These are phyloP conservation scores for Coffea humblotiana DNA, from an alignment of 305 asterid genomes.

Conservation along the genomic window DNA sequence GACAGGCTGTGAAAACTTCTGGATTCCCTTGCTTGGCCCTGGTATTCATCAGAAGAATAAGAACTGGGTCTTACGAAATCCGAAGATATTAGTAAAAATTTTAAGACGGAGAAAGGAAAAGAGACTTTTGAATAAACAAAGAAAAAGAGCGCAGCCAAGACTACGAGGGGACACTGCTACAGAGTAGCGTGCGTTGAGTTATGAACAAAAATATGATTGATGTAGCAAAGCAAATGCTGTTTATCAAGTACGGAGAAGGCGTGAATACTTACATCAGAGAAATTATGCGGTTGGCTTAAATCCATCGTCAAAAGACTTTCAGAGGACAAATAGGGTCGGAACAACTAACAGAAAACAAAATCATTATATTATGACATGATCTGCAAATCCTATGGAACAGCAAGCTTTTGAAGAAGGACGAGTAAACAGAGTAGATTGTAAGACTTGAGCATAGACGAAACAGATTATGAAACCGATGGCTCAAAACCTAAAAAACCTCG, in stretches of 20 bases:
- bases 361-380: neutral
- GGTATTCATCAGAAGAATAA: constrained; percentile 15
- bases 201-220: neutral
- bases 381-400: neutral
- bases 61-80: neutral
- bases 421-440: neutral
- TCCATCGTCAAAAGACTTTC: neutral
- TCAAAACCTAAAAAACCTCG: neutral
- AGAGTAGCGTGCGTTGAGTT: neutral
- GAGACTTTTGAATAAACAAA: constrained; percentile 9
- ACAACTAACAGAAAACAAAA: neutral
- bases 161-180: neutral
- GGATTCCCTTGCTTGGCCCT: constrained; percentile 53
- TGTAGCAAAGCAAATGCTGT: neutral
- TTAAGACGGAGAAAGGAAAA: neutral
- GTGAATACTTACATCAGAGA: constrained; percentile 5
- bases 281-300: neutral
- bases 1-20: constrained; percentile 49
- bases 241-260: neutral
- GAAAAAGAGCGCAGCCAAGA: neutral
- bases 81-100: neutral
- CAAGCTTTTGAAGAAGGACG: neutral
- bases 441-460: neutral
- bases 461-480: neutral
- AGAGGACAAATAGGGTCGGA: neutral